phyloP scores from a whole-genome alignment of 2,329 filamentous ascomycete genomes.

The Clarireedia sp. region DNA sequence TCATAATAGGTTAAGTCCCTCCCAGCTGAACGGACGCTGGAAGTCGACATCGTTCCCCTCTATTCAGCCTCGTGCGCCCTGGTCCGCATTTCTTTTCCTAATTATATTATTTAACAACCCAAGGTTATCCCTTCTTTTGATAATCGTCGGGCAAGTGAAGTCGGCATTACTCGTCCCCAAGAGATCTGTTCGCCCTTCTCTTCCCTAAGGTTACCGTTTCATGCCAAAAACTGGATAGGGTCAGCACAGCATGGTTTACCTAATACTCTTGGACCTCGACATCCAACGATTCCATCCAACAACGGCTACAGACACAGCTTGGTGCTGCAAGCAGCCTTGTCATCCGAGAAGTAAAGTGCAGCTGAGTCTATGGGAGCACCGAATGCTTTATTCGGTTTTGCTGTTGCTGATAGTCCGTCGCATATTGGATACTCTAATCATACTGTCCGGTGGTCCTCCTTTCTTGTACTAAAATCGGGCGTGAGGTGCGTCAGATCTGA shows the following conservation, averaged over 20 bases:
- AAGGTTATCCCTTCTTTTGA: neutral
- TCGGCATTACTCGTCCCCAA: too few relatives aligned
- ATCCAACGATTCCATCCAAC: constrained; percentile 3
- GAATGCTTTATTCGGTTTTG: too few relatives aligned
- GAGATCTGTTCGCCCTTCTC: neutral
- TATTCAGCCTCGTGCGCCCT: too few relatives aligned
- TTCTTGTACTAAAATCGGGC: neutral
- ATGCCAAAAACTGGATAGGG: neutral
- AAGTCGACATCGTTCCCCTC: too few relatives aligned
- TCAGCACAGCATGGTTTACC: neutral
- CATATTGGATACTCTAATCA: too few relatives aligned
- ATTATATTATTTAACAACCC: neutral
- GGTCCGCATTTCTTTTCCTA: too few relatives aligned
- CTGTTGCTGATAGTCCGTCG: too few relatives aligned
- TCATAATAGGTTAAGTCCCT: too few relatives aligned
- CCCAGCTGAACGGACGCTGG: too few relatives aligned
- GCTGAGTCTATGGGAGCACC: neutral
- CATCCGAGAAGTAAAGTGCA: neutral
- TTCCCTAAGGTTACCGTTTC: neutral
- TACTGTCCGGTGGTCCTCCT: too few relatives aligned
- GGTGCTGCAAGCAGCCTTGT: constrained; percentile 4
- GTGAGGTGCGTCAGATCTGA: neutral
- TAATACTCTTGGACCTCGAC: neutral
- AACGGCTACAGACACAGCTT: constrained; percentile 4
- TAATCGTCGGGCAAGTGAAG: too few relatives aligned